A percentile compares a stretch with the other conserved stretches of the same genome.
Evolutionary conservation across 441 rosid species (phyloP).

Genomic region (Arabidopsis hybrid): DNA sequence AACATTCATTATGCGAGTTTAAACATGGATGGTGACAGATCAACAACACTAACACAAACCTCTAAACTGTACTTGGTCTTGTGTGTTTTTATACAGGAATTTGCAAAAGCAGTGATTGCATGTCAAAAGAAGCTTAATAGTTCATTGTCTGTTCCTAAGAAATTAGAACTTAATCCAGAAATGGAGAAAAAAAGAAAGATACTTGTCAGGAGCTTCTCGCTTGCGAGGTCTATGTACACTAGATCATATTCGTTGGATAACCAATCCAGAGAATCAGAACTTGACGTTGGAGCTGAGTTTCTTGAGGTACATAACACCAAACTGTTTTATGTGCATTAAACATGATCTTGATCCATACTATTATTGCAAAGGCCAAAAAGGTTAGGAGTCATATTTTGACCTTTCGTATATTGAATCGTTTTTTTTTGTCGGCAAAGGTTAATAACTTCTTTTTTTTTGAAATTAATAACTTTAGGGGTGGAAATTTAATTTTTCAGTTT

Average conservation of each 20-base stretch:
- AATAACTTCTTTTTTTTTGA: too few species aligned
- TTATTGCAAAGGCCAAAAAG: conserved; percentile 14
- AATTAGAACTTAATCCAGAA: conserved; percentile 54
- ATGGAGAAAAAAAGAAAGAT: conserved; percentile 68
- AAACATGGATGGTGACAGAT: background rate
- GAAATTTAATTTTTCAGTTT: too few species aligned
- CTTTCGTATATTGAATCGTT: conserved; percentile 20
- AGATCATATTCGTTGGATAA: conserved; percentile 15
- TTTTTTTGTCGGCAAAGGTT: background rate
- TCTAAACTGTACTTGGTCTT: background rate
- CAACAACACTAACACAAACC: background rate
- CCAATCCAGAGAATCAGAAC: conserved; percentile 49
- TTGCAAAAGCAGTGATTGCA: conserved; percentile 80
- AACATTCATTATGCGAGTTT: background rate
- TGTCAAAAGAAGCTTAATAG: conserved; percentile 76
- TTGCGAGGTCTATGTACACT: conserved; percentile 71
- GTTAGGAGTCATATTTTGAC: conserved; percentile 12
- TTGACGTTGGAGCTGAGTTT: conserved; percentile 65
- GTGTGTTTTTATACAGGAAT: conserved; percentile 54
- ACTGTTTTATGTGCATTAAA: background rate
- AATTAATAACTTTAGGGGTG: background rate
- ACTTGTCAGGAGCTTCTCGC: conserved; percentile 68
- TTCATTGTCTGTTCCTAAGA: conserved; percentile 49
- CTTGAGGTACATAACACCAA: conserved; percentile 51
- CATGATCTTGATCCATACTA: background rate